A percentile compares a stretch with the other conserved stretches of the same genome.
Conservation (phyloP, 805 yeast genomes). For the Teunomyces stri region DNA sequence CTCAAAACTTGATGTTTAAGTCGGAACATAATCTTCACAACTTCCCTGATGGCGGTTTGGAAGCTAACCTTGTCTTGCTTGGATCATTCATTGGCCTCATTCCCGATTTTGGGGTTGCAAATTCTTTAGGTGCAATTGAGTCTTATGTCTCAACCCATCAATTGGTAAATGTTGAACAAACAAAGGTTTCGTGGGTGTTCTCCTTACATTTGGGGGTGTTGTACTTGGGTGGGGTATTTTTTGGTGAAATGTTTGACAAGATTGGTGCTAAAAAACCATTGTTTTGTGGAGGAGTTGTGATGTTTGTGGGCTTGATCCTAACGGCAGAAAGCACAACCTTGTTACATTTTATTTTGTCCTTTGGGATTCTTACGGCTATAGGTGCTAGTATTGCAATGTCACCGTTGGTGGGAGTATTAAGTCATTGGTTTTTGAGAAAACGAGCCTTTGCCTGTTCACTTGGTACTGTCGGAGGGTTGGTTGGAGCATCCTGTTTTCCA, state of each 20-base stretch:
- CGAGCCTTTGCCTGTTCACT: slow-evolving; percentile 47
- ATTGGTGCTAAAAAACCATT: slow-evolving; percentile 41
- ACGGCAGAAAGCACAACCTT: slow-evolving; percentile 43
- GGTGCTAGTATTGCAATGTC: slow-evolving; percentile 44
- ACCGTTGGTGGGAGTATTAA: slow-evolving; percentile 42
- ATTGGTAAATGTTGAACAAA: slow-evolving; percentile 8
- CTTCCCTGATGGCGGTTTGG: slow-evolving; percentile 20
- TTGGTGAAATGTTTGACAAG: slow-evolving; percentile 47
- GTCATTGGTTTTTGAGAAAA: slow-evolving; percentile 44
- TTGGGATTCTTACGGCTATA: slow-evolving; percentile 48
- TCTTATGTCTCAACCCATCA: slow-evolving; percentile 18
- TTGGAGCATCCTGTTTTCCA: slow-evolving; percentile 56
- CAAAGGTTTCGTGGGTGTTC: slow-evolving; percentile 20
- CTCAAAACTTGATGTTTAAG: slow-evolving; percentile 11
- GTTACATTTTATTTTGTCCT: slow-evolving; percentile 52
- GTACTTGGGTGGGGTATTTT: slow-evolving; percentile 29
- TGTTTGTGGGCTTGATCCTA: slow-evolving; percentile 40
- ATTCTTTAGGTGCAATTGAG: slow-evolving; percentile 20
- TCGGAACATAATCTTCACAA: slow-evolving; percentile 14
- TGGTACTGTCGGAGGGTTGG: slow-evolving; percentile 49
- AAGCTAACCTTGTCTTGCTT: slow-evolving; percentile 16
- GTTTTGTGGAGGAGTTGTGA: slow-evolving; percentile 34
- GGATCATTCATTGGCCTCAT: slow-evolving; percentile 20
- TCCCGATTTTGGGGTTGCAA: slow-evolving; percentile 20
- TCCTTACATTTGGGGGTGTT: slow-evolving; percentile 17